Evolutionary conservation across 805 yeast genomes (phyloP), one percentile per base, ranked within the genome.

Genomic region (Hanseniaspora occidentalis): DNA sequence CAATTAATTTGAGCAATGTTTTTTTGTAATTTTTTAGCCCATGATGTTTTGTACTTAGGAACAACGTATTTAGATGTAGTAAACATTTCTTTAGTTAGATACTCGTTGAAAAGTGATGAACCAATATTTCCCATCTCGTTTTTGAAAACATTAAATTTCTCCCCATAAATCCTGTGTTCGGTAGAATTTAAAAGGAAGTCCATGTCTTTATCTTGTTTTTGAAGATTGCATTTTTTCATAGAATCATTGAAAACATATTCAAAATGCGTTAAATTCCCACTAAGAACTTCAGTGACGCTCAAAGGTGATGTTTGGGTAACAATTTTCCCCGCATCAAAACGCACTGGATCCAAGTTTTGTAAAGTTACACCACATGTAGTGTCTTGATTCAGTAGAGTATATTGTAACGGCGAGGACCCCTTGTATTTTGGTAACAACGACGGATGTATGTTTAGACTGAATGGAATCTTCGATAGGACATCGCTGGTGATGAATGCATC

Each of bases 341-440:
- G 70, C 1, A 80, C 69, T 0, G 96, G 96, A 53, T 92, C 95
- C 19, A 92, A 60, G 0, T 95, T 84, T 56, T 92, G 98, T 0
- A 92, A 71, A 0, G 96, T 74, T 14, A 85, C 94, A 0, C 97
- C 98, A 0, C 96, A 80, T 14, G 37, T 43, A 0, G 46, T 26
- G 47, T 80, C 86, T 31, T 67, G 67, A 44, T 81, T 73, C 50
- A 88, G 56, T 10, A 92, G 58, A 0, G 96, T 77, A 44, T 75
- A 69, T 45, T 89, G 97, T 3, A 92, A 61, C 0, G 98, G 98
- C 1, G 96, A 80, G 0, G 96, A 78, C 1, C 98, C 98, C 2
- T 85, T 72, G 49, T 83, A 75, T 36, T 61, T 63, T 0, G 98
- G 98, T 7, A 92, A 66, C 6, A 86, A 56, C 0, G 96, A 85